Base-by-base conservation (phyloP, 805 yeast species). In the Cephaloascus albidus region DNA sequence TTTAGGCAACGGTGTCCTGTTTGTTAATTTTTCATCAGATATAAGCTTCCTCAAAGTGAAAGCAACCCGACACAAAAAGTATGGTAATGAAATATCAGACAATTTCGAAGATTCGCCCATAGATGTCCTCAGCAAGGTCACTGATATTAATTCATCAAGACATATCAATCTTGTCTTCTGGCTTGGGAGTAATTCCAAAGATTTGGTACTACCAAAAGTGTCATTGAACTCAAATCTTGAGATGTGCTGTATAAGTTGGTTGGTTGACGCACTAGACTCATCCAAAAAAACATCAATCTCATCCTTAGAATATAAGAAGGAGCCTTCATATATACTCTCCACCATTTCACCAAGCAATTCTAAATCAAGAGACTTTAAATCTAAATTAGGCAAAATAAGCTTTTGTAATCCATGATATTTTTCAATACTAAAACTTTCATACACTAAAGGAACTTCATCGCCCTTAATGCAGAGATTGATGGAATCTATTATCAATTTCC, bases 121-220 rank as follows among this genome's bases (percentile, higher is more conserved):
- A 3, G 36, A 38, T 26, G 2, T 48, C 43, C 3, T 43, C 37
- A 3, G 50, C 45, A 18, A 78, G 55, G 35, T 55, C 46, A 44
- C 78, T 56, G 43, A 79, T 53, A 58, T 81, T 74, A 66, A 50
- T 44, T 65, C 63, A 18, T 55, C 51, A 32, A 89, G 58, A 50
- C 95, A 83, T 18, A 58, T 51, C 35, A 72, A 57, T 14, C 88
- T 70, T 30, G 83, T 66, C 4, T 54, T 44, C 10, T 61, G 60
- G 42, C 81, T 74, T 2, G 71, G 56, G 18, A 68, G 54, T 10
- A 64, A 50, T 1, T 47, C 48, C 1, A 80, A 54, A 3, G 73
- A 70, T 31, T 69, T 68, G 0, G 90, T 81, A 0, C 85, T 68
- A 1, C 93, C 93, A 48, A 70, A 76, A n/a, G 71, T 61, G 6